Base-by-base conservation (phyloP, 2,329 filamentous ascomycete species). In the Metarhizium brunneum region DNA sequence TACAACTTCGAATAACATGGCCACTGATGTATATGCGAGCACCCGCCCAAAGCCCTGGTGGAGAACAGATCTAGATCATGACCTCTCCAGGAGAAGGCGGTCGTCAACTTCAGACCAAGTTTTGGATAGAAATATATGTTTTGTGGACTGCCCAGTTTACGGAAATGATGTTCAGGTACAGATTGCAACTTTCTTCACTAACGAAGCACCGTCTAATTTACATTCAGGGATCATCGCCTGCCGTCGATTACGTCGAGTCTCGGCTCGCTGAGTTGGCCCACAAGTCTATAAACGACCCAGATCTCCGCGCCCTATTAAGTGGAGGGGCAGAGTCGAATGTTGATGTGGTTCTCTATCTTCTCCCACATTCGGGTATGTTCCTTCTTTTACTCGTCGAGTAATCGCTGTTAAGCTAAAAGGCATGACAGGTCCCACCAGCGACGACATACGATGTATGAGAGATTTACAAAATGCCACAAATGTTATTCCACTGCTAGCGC, bases 121-220 rank as follows among this genome's bases (percentile, higher is more conserved):
- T 43, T 74, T 97, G 49, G 92, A 97, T 66, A 83, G 92, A 35
- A 99, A 99, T 66, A 73, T 99, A 5, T 96, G 90, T 69, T 96
- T 99, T 66, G 85, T 96, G 56, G 92, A 97, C 71, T 92, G 88
- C 2, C 83, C 87, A 11, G 85, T 85, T 13, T 84, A 82, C 68
- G 73, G 76, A 45, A 73, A 68, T 60, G 77, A 76, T 49, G 76
- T 73, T 49, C 81, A 79, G 42, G 78, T 84, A 70, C 58, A 80
- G 4, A 8, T 32, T 52, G 11, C 18, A 25, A n/a, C 13, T 16
- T n/a, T 3, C 11, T 48, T 69, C 50, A 6, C 45, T 20, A 11
- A 16, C 3, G 3, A 35, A n/a, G 6, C 11, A 49, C 35, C 42
- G 20, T 48, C 52, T 53, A 42, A 50, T 20, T 35, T 20, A 25